Percentiles rank a stretch among this genome's conserved stretches.
These are phyloP conservation scores for Solanum hybrid DNA, from an alignment of 305 asterid genomes.

Conservation along the genomic window DNA sequence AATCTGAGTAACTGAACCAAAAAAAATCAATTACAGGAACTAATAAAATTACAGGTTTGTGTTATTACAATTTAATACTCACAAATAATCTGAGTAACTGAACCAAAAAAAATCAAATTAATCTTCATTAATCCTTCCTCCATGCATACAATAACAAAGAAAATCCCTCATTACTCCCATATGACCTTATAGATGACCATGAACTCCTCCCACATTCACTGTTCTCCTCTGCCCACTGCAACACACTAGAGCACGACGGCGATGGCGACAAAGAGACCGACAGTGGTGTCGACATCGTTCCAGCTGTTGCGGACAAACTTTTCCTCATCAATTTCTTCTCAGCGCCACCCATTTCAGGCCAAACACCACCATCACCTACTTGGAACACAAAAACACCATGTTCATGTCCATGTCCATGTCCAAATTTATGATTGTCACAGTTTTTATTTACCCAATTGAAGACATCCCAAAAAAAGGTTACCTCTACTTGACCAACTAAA, in stretches of 20 bases:
- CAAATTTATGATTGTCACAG: background rate
- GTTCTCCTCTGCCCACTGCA: slow-evolving; percentile 36
- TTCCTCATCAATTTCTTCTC: slow-evolving; percentile 31
- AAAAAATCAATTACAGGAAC: background rate
- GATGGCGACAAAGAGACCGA: slow-evolving; percentile 7
- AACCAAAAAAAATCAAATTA: background rate
- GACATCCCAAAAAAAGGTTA: slow-evolving; percentile 29
- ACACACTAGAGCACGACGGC: slow-evolving; percentile 26
- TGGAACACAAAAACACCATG: slow-evolving; percentile 31
- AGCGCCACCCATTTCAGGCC: slow-evolving; percentile 32
- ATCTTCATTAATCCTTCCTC: slow-evolving; percentile 17
- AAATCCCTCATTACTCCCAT: slow-evolving; percentile 21
- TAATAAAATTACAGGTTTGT: background rate
- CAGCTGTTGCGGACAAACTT: slow-evolving; percentile 13
- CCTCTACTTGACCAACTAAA: slow-evolving; percentile 19
- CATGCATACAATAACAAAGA: slow-evolving; percentile 32
- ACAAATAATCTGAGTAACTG: background rate
- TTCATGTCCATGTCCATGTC: slow-evolving; percentile 14
- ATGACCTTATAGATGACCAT: slow-evolving; percentile 25
- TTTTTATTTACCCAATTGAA: slow-evolving; percentile 27
- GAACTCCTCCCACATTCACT: slow-evolving; percentile 34
- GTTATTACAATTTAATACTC: background rate
- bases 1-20: background rate
- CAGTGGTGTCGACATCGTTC: background rate
- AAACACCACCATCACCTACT: slow-evolving; percentile 25